Evolutionary conservation across 2,329 filamentous ascomycete species (phyloP), one percentile per base, ranked within the genome.

Genomic region (Sarocladiaceae sp.): DNA sequence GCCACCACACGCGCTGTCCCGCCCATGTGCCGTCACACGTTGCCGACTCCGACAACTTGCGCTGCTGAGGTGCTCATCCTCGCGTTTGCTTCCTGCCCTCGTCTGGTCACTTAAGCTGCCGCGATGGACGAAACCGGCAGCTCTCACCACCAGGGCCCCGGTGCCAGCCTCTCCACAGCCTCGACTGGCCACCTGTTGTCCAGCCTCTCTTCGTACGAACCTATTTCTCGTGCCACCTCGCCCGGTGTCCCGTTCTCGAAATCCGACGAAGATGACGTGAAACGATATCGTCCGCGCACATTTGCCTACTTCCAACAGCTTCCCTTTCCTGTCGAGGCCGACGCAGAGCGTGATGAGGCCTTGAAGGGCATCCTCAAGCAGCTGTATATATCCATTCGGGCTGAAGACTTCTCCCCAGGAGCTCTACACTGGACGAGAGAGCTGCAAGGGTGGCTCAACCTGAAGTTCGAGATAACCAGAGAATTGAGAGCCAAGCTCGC

Each of bases 361-460:
- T 72, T 98, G 37, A 76, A 84, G 35, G 88, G 89, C 60, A 97
- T 96, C 55, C 74, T 97, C 54, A 93, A 90, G 62, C 87, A 95
- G 58, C 82, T 98, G 23, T 97, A 95, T 63, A 87, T 96, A 55
- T 80, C 91, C 46, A 75, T 98, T 51, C 84, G 89, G 60, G 85
- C 93, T 3, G 89, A 95, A 52, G 93, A 98, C 65, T 97, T 97
- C 65, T 83, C 85, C 19, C 88, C 91, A 0, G 93, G 93, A 26
- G 93, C 91, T 21, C 74, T 95, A 49, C 91, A 98, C 66, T 98
- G 93, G 93, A 96, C 93, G 13, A 82, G 91, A 53, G 93, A 98
- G 76, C 82, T 98, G 39, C 82, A 90, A 59, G 88, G 85, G 65
- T 98, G 94, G 93, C 74, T 98, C 53, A 86, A 85, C 44, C 80